Evolutionary conservation across 73 alveolate genomes (phyloP), one percentile per base, ranked within the genome.

Genomic region (Paramecium pentaurelia): DNA sequence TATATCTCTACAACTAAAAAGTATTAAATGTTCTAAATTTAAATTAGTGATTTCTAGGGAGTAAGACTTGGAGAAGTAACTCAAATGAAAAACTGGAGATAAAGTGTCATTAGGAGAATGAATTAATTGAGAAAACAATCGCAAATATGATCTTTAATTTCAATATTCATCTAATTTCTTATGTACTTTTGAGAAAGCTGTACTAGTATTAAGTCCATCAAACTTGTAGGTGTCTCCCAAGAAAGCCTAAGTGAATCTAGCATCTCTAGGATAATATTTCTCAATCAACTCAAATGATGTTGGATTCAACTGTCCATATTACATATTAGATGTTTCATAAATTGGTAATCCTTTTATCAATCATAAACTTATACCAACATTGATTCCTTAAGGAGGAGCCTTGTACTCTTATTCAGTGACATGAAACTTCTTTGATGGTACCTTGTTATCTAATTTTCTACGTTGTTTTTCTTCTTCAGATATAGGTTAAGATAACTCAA

Each of bases 381-480:
- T 42, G n/a, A 44, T 42, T 18, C 91, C 91, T 27, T 80, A 22
- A 9, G 37, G 42, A 27, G 91, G 91, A 18, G 58, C 75, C 18
- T 80, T 80, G 58, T 80, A 80, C 58, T 80, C 91, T 27, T 42
- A 60, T 20, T 40, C 77, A 0, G 47, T 80, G 8, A 80, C 91
- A 47, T 80, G 91, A 80, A 80, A 80, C 58, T 34, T 34, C 73
- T 80, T 80, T 27, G 91, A 44, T 11, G 91, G 91, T 1, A 80
- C 91, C 18, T 80, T 80, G 58, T 42, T 45, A 80, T 80, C 91
- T 20, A 80, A 20, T 80, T 45, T 27, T 16, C 91, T 80, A 1
- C 91, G 71, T 80, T 80, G 45, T n/a, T 80, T 80, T 45, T 80
- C 91, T 36, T 80, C 91, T 38, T 80, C 91, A 80, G 64, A 32